phyloP scores from a whole-genome alignment of 2,329 filamentous ascomycete genomes.

The Beauveria rudraprayagi region DNA sequence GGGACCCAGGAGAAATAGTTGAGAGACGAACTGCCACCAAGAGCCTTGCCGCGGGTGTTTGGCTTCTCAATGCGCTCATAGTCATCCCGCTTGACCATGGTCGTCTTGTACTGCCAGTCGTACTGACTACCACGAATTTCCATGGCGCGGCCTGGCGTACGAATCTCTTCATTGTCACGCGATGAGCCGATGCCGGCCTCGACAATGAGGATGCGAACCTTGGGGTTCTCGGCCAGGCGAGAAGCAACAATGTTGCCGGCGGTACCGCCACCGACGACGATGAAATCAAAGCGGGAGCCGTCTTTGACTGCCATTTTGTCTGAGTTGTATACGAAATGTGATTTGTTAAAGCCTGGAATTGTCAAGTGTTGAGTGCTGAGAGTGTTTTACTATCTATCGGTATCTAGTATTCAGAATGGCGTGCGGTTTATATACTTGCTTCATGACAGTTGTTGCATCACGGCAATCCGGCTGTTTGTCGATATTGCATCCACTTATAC shows the following conservation, averaged over 20 bases:
- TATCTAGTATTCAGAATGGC: too few species aligned
- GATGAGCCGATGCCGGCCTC: conserved; percentile 43
- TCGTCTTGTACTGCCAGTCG: conserved; percentile 56
- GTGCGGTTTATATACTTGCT: not conserved
- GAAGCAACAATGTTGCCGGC: conserved; percentile 29
- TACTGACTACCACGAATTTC: conserved; percentile 46
- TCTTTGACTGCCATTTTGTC: conserved; percentile 1
- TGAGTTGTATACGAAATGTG: not conserved
- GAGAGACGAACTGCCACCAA: conserved; percentile 49
- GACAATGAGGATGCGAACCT: conserved; percentile 36
- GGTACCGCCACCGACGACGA: conserved; percentile 28
- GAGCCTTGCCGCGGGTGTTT: conserved; percentile 51
- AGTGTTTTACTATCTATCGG: too few species aligned
- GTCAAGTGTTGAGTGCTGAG: too few species aligned
- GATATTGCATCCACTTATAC: not conserved
- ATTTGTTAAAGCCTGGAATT: not conserved
- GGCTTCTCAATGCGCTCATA: conserved; percentile 56
- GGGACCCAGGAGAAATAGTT: conserved; percentile 61
- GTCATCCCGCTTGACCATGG: conserved; percentile 49
- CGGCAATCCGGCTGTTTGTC: not conserved
- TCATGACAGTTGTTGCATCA: not conserved
- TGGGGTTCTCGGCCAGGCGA: conserved; percentile 27
- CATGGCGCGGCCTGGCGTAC: conserved; percentile 44
- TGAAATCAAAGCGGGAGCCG: conserved; percentile 19
- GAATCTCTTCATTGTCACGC: conserved; percentile 40